Percentiles rank a stretch among this genome's conserved stretches.
Evolutionary conservation across 257 asterid genomes (phyloP).

Genomic region (Verbascum thapsus): DNA sequence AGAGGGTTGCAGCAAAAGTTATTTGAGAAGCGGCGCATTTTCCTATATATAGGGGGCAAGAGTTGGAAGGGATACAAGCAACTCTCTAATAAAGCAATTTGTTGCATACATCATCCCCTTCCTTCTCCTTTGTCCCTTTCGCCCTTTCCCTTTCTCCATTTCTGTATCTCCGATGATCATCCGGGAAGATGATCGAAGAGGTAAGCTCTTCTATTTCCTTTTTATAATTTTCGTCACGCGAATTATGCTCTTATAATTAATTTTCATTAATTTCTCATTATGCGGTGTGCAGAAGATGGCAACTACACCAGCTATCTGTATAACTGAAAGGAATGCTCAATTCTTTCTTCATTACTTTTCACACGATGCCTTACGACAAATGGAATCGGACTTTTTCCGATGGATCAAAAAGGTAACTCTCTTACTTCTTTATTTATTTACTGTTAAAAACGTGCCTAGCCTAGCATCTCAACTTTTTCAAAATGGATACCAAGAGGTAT

Average conservation of each 20-base stretch:
- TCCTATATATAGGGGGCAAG: background rate
- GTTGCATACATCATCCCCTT: slow-evolving; percentile 22
- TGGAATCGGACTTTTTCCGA: slow-evolving; percentile 10
- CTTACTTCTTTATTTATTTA: slow-evolving; percentile 10
- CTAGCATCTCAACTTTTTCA: background rate
- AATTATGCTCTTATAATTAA: slow-evolving; percentile 9
- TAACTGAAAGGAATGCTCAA: slow-evolving; percentile 22
- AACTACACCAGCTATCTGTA: slow-evolving; percentile 15
- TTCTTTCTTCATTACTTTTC: slow-evolving; percentile 13
- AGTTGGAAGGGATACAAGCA: slow-evolving; percentile 13
- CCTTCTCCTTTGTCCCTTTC: slow-evolving; percentile 20
- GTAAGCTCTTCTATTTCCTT: slow-evolving; percentile 18
- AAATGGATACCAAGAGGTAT: background rate
- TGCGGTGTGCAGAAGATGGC: background rate
- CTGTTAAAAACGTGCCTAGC: background rate
- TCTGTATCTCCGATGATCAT: slow-evolving; percentile 16
- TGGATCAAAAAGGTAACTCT: slow-evolving; percentile 20
- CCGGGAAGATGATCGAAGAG: slow-evolving; percentile 16
- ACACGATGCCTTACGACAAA: slow-evolving; percentile 6
- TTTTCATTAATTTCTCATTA: slow-evolving; percentile 11
- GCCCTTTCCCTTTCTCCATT: slow-evolving; percentile 10
- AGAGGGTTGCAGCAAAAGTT: too few relatives aligned
- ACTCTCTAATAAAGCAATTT: slow-evolving; percentile 23
- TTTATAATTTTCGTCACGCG: slow-evolving; percentile 16
- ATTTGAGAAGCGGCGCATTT: too few relatives aligned